phyloP scores from a whole-genome alignment of 768 basidiomycete species.

The Neoboletus brunneissimus region DNA sequence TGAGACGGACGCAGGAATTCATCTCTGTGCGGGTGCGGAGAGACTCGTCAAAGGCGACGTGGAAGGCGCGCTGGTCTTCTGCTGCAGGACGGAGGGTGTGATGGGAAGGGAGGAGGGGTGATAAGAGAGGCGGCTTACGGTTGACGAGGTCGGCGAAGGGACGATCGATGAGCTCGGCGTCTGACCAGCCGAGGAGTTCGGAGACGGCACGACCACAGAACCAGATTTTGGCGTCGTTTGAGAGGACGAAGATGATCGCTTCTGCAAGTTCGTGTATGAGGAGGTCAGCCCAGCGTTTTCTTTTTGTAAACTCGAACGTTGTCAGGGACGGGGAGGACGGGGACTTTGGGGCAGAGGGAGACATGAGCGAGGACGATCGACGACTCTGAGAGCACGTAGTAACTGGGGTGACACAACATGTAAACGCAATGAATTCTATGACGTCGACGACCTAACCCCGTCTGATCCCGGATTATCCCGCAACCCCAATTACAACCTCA shows the following conservation, averaged over 20 bases:
- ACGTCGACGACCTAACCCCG: slow-evolving; percentile 23
- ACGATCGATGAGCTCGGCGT: slow-evolving; percentile 66
- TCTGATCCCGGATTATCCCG: slow-evolving; percentile 10
- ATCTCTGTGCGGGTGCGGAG: slow-evolving; percentile 50
- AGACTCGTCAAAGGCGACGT: slow-evolving; percentile 51
- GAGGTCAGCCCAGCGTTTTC: slow-evolving; percentile 85
- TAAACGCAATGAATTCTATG: slow-evolving; percentile 13
- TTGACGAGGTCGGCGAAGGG: slow-evolving; percentile 65
- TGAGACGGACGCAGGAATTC: slow-evolving; percentile 59
- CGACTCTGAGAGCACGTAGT: neutral
- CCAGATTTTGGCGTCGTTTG: slow-evolving; percentile 57
- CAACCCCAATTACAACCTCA: slow-evolving; percentile 26
- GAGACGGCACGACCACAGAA: slow-evolving; percentile 67
- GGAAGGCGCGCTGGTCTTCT: slow-evolving; percentile 52
- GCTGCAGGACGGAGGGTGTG: slow-evolving; percentile 35
- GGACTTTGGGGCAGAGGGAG: slow-evolving; percentile 9
- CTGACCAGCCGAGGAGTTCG: slow-evolving; percentile 76
- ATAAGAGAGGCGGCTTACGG: slow-evolving; percentile 38
- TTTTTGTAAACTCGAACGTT: slow-evolving; percentile 79
- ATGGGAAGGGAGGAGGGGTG: neutral
- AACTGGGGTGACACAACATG: neutral
- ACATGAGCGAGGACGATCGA: slow-evolving; percentile 14
- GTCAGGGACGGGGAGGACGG: slow-evolving; percentile 8
- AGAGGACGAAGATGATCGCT: slow-evolving; percentile 66
- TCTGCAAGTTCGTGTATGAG: slow-evolving; percentile 75